Evolutionary conservation across 805 yeast species (phyloP).

Genomic region (Candida broadrunensis): DNA sequence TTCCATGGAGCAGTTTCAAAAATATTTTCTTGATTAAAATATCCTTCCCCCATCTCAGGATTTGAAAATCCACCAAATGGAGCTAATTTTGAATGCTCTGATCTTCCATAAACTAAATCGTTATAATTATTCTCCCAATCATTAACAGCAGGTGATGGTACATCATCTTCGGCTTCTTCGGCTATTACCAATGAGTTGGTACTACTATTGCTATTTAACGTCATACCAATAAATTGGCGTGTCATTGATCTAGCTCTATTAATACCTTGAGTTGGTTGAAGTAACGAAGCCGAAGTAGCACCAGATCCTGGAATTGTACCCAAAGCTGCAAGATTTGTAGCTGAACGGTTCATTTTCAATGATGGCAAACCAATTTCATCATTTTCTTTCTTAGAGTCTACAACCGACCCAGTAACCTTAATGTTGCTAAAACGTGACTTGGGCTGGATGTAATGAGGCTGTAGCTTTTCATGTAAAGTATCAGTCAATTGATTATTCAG

Average conservation of each 20-base stretch:
- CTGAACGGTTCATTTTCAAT: conserved; percentile 30
- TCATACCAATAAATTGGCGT: conserved; percentile 14
- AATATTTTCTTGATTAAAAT: conserved; percentile 40
- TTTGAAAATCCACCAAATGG: conserved; percentile 77
- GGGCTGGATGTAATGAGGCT: conserved; percentile 43
- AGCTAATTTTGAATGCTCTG: conserved; percentile 34
- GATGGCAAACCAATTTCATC: conserved; percentile 31
- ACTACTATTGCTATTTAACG: conserved; percentile 23
- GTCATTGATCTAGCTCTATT: conserved; percentile 13
- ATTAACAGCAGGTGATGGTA: conserved; percentile 5
- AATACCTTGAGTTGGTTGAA: no score
- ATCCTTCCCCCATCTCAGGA: conserved; percentile 50
- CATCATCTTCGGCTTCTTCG: conserved; percentile 14
- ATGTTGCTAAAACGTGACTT: conserved; percentile 34
- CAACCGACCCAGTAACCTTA: conserved; percentile 26
- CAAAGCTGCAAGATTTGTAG: conserved; percentile 9
- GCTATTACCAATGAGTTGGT: conserved; percentile 27
- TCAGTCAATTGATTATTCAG: conserved; percentile 13
- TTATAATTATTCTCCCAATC: conserved; percentile 24
- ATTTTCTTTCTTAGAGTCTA: conserved; percentile 31
- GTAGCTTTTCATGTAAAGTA: conserved; percentile 21
- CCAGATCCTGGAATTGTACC: neutral
- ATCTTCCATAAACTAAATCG: conserved; percentile 24
- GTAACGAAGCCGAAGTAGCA: conserved; percentile 1
- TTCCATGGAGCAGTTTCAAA: conserved; percentile 70